phyloP scores from a whole-genome alignment of 208 protist species.

The Entamoeba nuttalli region DNA sequence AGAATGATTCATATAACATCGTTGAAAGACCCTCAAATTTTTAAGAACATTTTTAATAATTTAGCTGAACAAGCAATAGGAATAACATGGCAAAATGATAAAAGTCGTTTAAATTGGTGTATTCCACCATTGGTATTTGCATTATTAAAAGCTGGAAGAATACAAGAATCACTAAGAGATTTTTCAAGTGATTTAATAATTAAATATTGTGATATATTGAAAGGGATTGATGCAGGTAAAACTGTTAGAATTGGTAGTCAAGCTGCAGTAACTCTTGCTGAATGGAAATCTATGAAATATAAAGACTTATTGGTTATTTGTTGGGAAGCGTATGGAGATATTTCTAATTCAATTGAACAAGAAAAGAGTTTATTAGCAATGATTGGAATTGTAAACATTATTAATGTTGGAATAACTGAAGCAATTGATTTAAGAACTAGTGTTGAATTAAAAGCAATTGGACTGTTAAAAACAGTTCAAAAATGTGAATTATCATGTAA shows the following conservation, averaged over 20 bases:
- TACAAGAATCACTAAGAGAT: background rate
- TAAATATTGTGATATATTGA: background rate
- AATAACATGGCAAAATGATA: background rate
- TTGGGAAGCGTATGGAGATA: background rate
- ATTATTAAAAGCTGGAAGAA: background rate
- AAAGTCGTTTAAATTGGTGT: background rate
- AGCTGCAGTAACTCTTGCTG: background rate
- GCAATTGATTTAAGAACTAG: background rate
- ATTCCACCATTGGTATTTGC: background rate
- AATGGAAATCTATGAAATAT: background rate
- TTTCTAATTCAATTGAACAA: background rate
- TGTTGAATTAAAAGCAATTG: background rate
- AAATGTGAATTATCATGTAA: background rate
- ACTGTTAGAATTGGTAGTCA: background rate
- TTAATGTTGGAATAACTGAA: background rate
- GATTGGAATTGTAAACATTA: background rate
- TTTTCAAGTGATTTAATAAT: background rate
- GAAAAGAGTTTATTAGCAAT: background rate
- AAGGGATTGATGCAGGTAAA: background rate
- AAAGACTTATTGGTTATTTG: background rate
- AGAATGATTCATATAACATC: background rate
- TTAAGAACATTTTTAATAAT: background rate
- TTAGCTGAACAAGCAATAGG: background rate
- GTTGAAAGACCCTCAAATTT: background rate
- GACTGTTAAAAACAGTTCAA: background rate